Conservation (phyloP, 2,329 filamentous ascomycete genomes). For the Talaromyces sp. region DNA sequence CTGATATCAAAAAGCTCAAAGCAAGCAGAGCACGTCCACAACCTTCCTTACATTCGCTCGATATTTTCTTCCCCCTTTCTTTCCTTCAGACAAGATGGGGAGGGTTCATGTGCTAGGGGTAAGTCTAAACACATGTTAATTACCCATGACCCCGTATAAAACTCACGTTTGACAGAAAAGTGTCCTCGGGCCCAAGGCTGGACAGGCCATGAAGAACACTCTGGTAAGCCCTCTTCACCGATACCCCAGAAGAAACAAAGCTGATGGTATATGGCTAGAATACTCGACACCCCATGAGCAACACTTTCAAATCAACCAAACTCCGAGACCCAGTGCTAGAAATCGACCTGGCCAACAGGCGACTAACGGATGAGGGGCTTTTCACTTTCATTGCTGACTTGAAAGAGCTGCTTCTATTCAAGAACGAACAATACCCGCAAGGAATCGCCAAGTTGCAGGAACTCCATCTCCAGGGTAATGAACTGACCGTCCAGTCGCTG, state of each 20-base stretch:
- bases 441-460: slow-evolving; percentile 39
- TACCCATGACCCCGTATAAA: not conserved
- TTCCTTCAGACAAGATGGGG: not conserved
- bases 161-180: slow-evolving; percentile 33
- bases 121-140: not conserved
- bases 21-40: not conserved
- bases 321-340: slow-evolving; percentile 35
- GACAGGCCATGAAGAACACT: slow-evolving; percentile 41
- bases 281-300: not conserved
- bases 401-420: slow-evolving; percentile 31
- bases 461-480: slow-evolving; percentile 42
- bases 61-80: not conserved
- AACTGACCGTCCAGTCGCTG: slow-evolving; percentile 39
- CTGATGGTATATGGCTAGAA: not conserved
- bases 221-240: slow-evolving; percentile 25
- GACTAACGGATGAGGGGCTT: slow-evolving; percentile 44
- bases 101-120: not conserved
- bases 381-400: slow-evolving; percentile 39
- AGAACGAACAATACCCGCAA: slow-evolving; percentile 23
- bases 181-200: slow-evolving; percentile 42
- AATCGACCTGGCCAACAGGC: slow-evolving; percentile 42
- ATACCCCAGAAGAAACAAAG: not conserved
- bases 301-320: slow-evolving; percentile 13
- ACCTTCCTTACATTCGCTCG: not conserved
- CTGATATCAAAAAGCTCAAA: not conserved